These are phyloP conservation scores for Russula virescens DNA, from an alignment of 768 basidiomycete genomes.

Conservation along the genomic window DNA sequence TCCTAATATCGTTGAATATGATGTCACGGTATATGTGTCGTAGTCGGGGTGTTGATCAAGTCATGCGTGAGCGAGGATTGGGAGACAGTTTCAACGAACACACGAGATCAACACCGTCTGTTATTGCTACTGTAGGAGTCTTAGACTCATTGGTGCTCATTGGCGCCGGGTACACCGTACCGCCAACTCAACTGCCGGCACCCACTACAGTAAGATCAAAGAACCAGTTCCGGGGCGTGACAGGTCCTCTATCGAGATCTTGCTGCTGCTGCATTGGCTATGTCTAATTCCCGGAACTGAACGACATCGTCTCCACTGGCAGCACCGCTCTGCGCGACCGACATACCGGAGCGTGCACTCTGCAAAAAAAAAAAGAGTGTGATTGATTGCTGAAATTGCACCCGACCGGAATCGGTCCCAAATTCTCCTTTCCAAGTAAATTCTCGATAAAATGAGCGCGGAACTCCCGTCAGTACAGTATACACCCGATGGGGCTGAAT, in stretches of 20 bases:
- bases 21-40: no score
- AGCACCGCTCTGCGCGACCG: background rate
- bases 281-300: background rate
- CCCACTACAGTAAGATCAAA: background rate
- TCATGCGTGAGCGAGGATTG: no score
- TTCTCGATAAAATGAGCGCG: no score
- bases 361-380: background rate
- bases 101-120: background rate
- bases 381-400: background rate
- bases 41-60: no score
- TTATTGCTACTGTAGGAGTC: no score
- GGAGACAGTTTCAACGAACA: background rate
- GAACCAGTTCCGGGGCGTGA: background rate
- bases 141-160: no score
- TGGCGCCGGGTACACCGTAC: no score
- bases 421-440: no score
- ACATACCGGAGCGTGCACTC: background rate
- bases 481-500: background rate
- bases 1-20: no score
- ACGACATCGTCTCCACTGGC: no score
- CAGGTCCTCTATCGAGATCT: no score
- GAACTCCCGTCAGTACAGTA: background rate
- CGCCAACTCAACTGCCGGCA: background rate
- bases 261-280: background rate
- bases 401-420: background rate